phyloP scores from a whole-genome alignment of 192 early-diverging fungal genomes.

The Pilobolus umbonatus region DNA sequence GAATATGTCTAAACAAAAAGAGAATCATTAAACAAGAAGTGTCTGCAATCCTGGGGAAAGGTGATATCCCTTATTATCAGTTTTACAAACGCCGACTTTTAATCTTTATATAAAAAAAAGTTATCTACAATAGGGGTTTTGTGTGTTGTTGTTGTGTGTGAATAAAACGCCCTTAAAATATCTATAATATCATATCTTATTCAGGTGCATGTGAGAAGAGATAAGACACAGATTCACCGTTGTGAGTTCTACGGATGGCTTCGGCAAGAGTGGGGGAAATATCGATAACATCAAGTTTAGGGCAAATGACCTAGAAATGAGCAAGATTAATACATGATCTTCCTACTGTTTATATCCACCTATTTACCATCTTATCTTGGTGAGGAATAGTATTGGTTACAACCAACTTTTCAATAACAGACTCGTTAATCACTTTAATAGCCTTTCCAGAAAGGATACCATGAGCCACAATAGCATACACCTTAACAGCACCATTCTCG shows the following conservation, averaged over 20 bases:
- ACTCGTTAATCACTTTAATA: constrained; percentile 80
- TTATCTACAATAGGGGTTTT: no score
- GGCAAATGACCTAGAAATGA: constrained; percentile 41
- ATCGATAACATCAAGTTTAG: constrained; percentile 79
- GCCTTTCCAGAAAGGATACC: constrained; percentile 92
- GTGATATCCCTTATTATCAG: no score
- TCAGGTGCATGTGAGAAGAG: constrained; percentile 42
- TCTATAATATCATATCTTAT: no score
- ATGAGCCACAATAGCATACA: constrained; percentile 96
- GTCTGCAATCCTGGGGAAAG: no score
- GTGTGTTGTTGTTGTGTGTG: no score
- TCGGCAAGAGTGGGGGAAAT: constrained; percentile 76
- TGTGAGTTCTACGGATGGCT: constrained; percentile 68
- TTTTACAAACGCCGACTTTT: no score
- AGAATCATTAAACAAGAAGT: no score
- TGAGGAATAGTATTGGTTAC: constrained; percentile 84
- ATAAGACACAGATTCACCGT: constrained; percentile 66
- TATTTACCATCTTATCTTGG: constrained; percentile 65
- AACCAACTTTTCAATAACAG: constrained; percentile 66
- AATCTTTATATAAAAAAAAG: no score
- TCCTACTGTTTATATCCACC: neutral
- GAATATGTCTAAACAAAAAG: no score
- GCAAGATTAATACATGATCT: neutral
- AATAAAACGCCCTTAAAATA: no score
- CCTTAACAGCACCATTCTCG: constrained; percentile 84